A percentile compares a stretch with the other conserved stretches of the same genome.
Evolutionary conservation across 352 stramenopile genomes (phyloP).

Genomic region (Phytophthora kernoviae): DNA sequence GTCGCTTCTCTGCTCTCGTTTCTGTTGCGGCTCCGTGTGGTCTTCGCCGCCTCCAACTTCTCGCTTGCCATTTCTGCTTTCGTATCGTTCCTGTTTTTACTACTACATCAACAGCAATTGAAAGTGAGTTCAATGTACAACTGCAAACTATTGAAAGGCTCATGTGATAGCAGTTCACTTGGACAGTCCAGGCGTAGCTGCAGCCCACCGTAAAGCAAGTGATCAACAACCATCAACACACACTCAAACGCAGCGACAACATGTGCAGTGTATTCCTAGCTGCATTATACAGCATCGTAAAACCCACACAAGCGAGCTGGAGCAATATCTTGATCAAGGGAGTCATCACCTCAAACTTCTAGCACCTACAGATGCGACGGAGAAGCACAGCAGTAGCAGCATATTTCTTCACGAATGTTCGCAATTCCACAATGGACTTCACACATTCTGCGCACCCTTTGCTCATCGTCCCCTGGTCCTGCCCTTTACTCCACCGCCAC

Average conservation of each 20-base stretch:
- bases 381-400: not conserved
- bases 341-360: slow-evolving; percentile 7
- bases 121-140: slow-evolving; percentile 17
- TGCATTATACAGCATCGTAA: slow-evolving; percentile 18
- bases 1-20: slow-evolving; percentile 1
- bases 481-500: not conserved
- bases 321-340: slow-evolving; percentile 4
- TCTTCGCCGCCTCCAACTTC: not conserved
- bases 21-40: slow-evolving; percentile 1
- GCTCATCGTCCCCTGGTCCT: not conserved
- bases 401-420: too few species aligned
- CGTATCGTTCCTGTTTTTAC: slow-evolving; percentile 17
- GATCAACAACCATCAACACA: slow-evolving; percentile 2
- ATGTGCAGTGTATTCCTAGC: slow-evolving; percentile 22
- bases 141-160: not conserved
- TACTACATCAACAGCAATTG: slow-evolving; percentile 15
- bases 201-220: not conserved
- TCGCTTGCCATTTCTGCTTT: slow-evolving; percentile 3
- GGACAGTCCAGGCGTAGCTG: not conserved
- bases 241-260: slow-evolving; percentile 13
- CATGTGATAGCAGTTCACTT: not conserved
- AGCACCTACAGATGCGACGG: slow-evolving; percentile 6
- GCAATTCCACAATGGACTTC: too few species aligned
- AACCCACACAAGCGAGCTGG: slow-evolving; percentile 13
- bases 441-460: not conserved